These are phyloP conservation scores for Kalaharituber pfeilii DNA, from an alignment of 2,329 filamentous ascomycete species.

Conservation along the genomic window DNA sequence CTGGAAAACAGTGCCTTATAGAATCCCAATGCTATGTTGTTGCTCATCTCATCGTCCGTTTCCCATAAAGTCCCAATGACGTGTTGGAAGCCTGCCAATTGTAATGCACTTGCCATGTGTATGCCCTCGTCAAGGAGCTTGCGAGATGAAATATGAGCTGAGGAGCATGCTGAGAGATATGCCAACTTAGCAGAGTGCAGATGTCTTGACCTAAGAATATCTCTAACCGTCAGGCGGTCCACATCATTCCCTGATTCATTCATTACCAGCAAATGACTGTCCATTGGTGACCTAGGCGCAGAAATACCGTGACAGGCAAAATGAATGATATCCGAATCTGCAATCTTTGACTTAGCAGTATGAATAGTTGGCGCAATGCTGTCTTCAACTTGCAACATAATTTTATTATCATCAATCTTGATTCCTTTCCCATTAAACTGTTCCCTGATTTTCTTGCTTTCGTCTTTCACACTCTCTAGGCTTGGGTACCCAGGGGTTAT, in stretches of 20 bases:
- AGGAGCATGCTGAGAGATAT: neutral
- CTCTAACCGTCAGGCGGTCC: no score
- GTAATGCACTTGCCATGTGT: constrained; percentile 27
- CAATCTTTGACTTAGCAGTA: neutral
- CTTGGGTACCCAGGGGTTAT: neutral
- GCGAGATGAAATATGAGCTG: neutral
- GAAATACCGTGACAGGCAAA: neutral
- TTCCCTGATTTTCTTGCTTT: no score
- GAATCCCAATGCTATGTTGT: constrained; percentile 19
- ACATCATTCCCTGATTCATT: no score
- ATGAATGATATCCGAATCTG: neutral
- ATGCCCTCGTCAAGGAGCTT: constrained; percentile 28
- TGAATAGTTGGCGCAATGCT: neutral
- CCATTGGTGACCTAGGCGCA: neutral
- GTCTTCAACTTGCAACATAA: neutral
- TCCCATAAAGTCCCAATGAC: constrained; percentile 31
- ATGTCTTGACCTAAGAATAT: no score
- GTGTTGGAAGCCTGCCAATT: constrained; percentile 29
- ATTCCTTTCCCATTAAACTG: no score
- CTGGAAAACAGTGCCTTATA: constrained; percentile 17
- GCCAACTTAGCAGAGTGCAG: neutral
- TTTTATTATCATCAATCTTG: no score
- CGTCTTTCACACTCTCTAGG: no score
- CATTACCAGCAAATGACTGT: neutral
- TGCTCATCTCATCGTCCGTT: constrained; percentile 20